Conservation (phyloP, 2,329 filamentous ascomycete species). For the Fusarium setosum region DNA sequence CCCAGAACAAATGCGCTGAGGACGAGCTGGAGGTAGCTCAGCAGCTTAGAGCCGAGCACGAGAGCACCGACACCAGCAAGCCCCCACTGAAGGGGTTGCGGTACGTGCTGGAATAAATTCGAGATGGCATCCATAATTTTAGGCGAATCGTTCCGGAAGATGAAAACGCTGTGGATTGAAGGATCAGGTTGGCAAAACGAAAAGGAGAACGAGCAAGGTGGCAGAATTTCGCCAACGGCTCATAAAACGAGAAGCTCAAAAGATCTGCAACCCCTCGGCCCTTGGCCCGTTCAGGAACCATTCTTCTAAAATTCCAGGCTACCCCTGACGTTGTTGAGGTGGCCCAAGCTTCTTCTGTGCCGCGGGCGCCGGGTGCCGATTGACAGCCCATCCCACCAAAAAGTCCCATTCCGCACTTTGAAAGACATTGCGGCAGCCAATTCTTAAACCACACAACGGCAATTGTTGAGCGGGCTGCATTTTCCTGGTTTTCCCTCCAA, state of each 20-base stretch:
- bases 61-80: constrained; percentile 69
- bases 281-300: constrained; percentile 8
- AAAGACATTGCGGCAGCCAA: neutral
- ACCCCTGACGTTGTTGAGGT: constrained; percentile 45
- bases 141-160: neutral
- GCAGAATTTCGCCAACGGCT: neutral
- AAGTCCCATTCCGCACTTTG: constrained; percentile 10
- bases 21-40: constrained; percentile 71
- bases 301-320: constrained; percentile 22
- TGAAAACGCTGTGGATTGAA: neutral
- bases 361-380: constrained; percentile 19
- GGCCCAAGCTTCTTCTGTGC: constrained; percentile 41
- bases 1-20: constrained; percentile 76
- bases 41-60: constrained; percentile 65
- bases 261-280: constrained; percentile 38
- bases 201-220: neutral
- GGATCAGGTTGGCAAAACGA: neutral
- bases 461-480: constrained; percentile 18
- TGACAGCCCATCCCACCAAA: constrained; percentile 28
- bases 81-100: constrained; percentile 56
- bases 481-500: neutral
- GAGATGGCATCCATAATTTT: constrained; percentile 44
- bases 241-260: constrained; percentile 8
- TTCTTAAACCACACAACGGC: neutral
- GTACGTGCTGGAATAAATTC: constrained; percentile 50